Conservation (phyloP, 352 stramenopile species). For the Aphanomyces cochlioides region DNA sequence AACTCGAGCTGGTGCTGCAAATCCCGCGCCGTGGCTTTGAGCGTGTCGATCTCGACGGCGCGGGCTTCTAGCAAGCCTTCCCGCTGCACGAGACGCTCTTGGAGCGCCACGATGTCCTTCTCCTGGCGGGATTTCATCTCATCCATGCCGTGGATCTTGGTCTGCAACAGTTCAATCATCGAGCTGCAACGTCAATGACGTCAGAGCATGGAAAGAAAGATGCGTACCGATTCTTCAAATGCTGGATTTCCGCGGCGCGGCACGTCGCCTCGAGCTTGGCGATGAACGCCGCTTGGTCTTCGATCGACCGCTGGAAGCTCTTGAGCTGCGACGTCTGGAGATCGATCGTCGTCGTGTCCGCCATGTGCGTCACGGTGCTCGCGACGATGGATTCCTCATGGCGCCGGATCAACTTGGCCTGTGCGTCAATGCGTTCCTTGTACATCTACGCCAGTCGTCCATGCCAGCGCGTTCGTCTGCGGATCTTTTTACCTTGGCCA, state of each 20-base stretch:
- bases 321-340: slow-evolving; percentile 10
- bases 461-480: not conserved
- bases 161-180: slow-evolving; percentile 23
- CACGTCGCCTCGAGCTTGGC: slow-evolving; percentile 12
- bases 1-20: slow-evolving; percentile 7
- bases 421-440: slow-evolving; percentile 22
- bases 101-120: not conserved
- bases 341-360: slow-evolving; percentile 22
- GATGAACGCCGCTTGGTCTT: slow-evolving; percentile 8
- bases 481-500: slow-evolving; percentile 19
- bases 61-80: not conserved
- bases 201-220: not conserved
- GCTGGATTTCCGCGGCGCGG: slow-evolving; percentile 21
- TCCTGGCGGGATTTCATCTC: slow-evolving; percentile 15
- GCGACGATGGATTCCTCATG: slow-evolving; percentile 24
- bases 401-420: slow-evolving; percentile 20
- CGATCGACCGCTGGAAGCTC: not conserved
- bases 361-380: slow-evolving; percentile 12
- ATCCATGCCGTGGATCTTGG: slow-evolving; percentile 21
- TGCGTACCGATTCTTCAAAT: slow-evolving; percentile 28
- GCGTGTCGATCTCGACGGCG: slow-evolving; percentile 10
- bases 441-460: slow-evolving; percentile 19
- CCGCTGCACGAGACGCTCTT: slow-evolving; percentile 3
- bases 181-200: slow-evolving; percentile 6
- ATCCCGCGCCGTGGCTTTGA: slow-evolving; percentile 9